Conservation (phyloP, 805 yeast genomes). For the Starmerella geochares region DNA sequence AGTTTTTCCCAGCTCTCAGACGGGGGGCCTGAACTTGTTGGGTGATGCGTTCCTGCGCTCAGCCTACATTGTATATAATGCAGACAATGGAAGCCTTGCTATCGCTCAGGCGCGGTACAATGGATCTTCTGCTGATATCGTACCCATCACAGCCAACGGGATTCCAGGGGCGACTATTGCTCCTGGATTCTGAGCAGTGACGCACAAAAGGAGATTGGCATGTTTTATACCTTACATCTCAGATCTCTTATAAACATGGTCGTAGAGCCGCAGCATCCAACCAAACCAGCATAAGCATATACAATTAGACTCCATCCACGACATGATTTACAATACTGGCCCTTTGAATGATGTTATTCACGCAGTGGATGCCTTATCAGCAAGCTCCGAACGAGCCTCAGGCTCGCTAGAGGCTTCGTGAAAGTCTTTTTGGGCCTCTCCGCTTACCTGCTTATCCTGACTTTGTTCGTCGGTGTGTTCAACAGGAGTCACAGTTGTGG, state of each 20-base stretch:
- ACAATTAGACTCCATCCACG: no score
- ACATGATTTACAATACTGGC: no score
- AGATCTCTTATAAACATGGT: no score
- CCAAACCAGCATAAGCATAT: no score
- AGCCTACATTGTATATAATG: constrained; percentile 57
- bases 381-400: no score
- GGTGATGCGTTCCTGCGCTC: constrained; percentile 58
- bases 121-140: constrained; percentile 6
- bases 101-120: constrained; percentile 41
- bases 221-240: not conserved
- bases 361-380: no score
- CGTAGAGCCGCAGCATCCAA: no score
- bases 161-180: not conserved
- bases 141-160: not conserved
- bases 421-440: no score
- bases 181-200: not conserved
- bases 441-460: no score
- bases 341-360: no score
- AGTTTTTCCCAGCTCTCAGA: constrained; percentile 16
- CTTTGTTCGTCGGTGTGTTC: not conserved
- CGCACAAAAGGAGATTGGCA: not conserved
- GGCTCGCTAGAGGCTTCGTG: no score
- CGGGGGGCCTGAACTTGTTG: constrained; percentile 33
- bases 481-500: no score
- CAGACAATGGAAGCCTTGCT: constrained; percentile 46